phyloP scores from a whole-genome alignment of 2,329 filamentous ascomycete genomes.

The Ophiocordyceps robertsii region DNA sequence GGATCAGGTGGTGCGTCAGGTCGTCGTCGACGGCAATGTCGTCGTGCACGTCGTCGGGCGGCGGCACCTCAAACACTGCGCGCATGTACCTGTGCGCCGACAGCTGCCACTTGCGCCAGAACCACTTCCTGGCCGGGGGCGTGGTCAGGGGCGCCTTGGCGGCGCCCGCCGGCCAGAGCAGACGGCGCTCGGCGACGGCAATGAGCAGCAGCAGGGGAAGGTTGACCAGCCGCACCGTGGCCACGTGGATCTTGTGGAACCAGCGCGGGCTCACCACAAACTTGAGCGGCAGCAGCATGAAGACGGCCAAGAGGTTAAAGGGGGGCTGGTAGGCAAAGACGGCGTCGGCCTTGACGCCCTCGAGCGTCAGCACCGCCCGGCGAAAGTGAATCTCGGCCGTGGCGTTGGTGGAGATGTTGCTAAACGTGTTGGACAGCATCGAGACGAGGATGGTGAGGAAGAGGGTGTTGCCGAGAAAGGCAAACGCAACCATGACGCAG shows the following conservation, averaged over 20 bases:
- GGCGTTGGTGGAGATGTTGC: conserved; percentile 61
- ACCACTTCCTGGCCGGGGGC: conserved; percentile 24
- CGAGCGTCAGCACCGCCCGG: conserved; percentile 66
- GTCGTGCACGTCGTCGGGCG: conserved; percentile 45
- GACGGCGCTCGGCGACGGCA: conserved; percentile 53
- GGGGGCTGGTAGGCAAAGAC: conserved; percentile 74
- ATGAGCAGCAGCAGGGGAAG: conserved; percentile 62
- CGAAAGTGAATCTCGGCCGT: conserved; percentile 77
- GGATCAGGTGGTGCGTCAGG: conserved; percentile 42
- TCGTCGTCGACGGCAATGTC: conserved; percentile 48
- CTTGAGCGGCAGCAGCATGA: conserved; percentile 63
- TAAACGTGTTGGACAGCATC: conserved; percentile 75
- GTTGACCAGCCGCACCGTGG: conserved; percentile 60
- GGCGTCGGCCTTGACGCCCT: conserved; percentile 74
- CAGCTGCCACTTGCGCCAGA: conserved; percentile 56
- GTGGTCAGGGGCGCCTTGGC: conserved; percentile 6
- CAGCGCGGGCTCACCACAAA: conserved; percentile 66
- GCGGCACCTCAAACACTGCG: conserved; percentile 58
- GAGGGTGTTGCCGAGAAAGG: conserved; percentile 74
- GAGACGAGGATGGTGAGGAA: conserved; percentile 84
- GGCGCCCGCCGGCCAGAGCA: conserved; percentile 40
- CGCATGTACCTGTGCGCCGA: conserved; percentile 60
- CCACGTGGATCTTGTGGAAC: conserved; percentile 85
- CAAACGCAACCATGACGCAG: conserved; percentile 67
- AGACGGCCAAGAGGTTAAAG: conserved; percentile 68